Conservation (phyloP, 179 eudicot genomes). For the Gypsophila paniculata region DNA sequence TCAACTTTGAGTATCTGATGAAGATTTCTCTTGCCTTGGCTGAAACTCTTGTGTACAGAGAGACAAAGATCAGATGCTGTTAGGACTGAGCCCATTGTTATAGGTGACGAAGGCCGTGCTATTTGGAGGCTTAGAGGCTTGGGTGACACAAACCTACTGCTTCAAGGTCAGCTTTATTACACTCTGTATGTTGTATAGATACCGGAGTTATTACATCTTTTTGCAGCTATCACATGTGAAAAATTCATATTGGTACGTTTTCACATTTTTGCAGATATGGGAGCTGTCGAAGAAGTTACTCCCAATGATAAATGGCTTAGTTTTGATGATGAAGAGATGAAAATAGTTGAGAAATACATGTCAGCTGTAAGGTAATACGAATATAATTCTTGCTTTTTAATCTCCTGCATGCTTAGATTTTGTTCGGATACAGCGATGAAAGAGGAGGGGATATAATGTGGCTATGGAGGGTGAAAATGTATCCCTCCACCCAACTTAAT, state of each 20-base stretch:
- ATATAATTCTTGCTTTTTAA: too few relatives aligned
- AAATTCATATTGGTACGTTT: background rate
- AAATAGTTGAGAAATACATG: conserved; percentile 45
- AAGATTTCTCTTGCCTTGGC: background rate
- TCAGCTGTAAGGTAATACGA: conserved; percentile 38
- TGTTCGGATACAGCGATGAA: too few relatives aligned
- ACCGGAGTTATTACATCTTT: background rate
- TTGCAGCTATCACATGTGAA: background rate
- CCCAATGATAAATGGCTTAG: conserved; percentile 63
- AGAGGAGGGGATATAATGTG: too few relatives aligned
- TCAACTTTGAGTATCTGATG: background rate
- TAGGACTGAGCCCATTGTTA: conserved; percentile 54
- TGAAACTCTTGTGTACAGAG: conserved; percentile 36
- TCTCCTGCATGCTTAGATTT: too few relatives aligned
- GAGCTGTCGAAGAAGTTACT: conserved; percentile 34
- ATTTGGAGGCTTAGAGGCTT: conserved; percentile 64
- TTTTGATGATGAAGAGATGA: conserved; percentile 46
- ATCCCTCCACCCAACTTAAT: too few relatives aligned
- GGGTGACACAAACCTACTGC: conserved; percentile 39
- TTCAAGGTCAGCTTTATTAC: conserved; percentile 50
- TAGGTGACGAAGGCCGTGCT: conserved; percentile 41
- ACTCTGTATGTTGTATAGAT: background rate
- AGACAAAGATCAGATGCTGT: conserved; percentile 49
- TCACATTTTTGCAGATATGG: conserved; percentile 40
- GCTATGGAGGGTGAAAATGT: too few relatives aligned